phyloP scores from a whole-genome alignment of 2,329 filamentous ascomycete genomes.

The Trematosphaeria pertusa region DNA sequence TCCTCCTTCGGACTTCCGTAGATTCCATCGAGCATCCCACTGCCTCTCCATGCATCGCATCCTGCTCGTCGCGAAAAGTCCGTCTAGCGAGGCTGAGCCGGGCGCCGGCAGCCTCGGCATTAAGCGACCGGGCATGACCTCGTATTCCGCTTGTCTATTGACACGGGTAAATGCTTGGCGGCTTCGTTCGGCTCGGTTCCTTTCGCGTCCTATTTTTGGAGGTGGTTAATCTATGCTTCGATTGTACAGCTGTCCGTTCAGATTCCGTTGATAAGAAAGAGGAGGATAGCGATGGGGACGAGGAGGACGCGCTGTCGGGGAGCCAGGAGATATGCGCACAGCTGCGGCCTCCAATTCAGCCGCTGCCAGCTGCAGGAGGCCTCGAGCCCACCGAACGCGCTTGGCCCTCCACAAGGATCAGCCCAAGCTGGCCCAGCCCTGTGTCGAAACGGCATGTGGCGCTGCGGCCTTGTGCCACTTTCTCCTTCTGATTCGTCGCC shows the following conservation, averaged over 20 bases:
- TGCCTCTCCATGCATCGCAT: not conserved
- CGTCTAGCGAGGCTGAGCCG: too few species aligned
- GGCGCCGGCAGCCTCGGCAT: not conserved
- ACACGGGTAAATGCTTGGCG: conserved; percentile 5
- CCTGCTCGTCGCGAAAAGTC: too few species aligned
- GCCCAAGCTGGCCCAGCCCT: not conserved
- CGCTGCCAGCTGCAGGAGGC: conserved; percentile 6
- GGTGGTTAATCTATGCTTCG: not conserved
- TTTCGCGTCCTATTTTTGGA: not conserved
- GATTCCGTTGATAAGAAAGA: not conserved
- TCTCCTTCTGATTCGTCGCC: not conserved
- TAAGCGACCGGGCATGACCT: not conserved
- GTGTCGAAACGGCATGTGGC: conserved; percentile 5
- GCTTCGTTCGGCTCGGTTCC: not conserved
- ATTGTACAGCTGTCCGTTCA: not conserved
- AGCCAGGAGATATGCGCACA: too few species aligned
- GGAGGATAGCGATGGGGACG: conserved; percentile 2
- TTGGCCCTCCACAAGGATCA: conserved; percentile 15
- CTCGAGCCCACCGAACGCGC: conserved; percentile 2
- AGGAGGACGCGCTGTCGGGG: too few species aligned
- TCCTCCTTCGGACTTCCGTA: too few species aligned
- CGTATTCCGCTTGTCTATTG: conserved; percentile 1
- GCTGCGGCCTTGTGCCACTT: not conserved
- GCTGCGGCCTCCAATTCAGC: conserved; percentile 6
- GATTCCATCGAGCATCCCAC: not conserved